Evolutionary conservation across 2,329 filamentous ascomycete genomes (phyloP), one percentile per base, ranked within the genome.

Genomic region (Monosporascus sp.): DNA sequence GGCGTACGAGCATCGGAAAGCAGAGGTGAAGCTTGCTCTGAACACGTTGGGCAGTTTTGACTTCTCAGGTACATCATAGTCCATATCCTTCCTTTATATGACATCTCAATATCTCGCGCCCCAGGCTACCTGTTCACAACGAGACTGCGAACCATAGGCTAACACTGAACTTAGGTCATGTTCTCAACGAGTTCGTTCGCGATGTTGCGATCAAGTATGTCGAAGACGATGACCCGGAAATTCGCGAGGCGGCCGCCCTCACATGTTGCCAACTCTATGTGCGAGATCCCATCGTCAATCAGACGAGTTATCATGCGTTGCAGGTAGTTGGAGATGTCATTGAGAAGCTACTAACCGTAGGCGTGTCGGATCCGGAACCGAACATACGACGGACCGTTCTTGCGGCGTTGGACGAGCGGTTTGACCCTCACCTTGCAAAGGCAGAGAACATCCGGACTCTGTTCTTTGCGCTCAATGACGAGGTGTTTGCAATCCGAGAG

Each of bases 211-310:
- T 99, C 66, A 94, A 93, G 68, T 99, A 97, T 63, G 93, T 99
- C 42, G 93, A 99, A 62, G 94, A 96, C 58, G 93, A 97, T 61
- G 95, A 96, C 62, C 81, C 90, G 0, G 89, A 95, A 59, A 97
- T 96, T 49, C 85, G 94, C 54, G 93, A 96, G 70, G 94, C 94
- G 17, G 93, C 94, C 2, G 92, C 94, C 17, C 78, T 99, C 56
- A 99, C 95, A 5, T 97, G 94, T 72, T 99, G 95, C 66, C 95
- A 99, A 69, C 82, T 99, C 46, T 97, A 97, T 65, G 89, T 97
- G 46, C 86, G 90, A 62, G 95, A 99, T 67, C 94, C 94, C 0
- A 97, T 99, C 59, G 91, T 99, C 64, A 94, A 96, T 63, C 94
- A 99, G 72, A 97, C 93, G 6, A 97, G 94, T 68, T 90, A 93